Evolutionary conservation across 441 rosid genomes (phyloP).

Genomic region (Dalechampia spathulata): DNA sequence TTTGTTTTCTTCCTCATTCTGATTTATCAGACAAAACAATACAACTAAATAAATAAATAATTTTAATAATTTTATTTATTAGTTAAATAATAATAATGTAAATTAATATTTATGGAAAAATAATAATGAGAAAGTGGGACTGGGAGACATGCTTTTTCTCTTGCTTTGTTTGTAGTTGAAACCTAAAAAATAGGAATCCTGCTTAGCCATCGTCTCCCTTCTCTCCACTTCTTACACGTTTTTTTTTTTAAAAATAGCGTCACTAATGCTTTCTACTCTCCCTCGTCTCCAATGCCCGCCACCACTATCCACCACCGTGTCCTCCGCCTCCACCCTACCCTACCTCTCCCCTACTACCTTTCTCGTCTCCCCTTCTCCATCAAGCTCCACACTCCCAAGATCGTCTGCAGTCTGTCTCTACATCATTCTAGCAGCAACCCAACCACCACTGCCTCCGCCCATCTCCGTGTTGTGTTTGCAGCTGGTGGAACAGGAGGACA

Average conservation of each 20-base stretch:
- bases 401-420: conserved; percentile 35
- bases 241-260: too few relatives aligned
- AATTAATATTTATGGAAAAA: too few relatives aligned
- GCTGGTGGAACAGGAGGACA: conserved; percentile 88
- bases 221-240: neutral
- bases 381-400: conserved; percentile 10
- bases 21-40: too few relatives aligned
- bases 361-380: conserved; percentile 3
- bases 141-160: too few relatives aligned
- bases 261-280: conserved; percentile 1
- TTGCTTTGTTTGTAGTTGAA: too few relatives aligned
- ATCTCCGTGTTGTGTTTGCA: conserved; percentile 48
- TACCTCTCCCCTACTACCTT: neutral
- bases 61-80: too few relatives aligned
- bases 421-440: conserved; percentile 17
- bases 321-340: conserved; percentile 8
- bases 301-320: conserved; percentile 8
- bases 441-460: conserved; percentile 3
- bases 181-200: too few relatives aligned
- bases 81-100: too few relatives aligned
- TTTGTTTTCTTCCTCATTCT: too few relatives aligned
- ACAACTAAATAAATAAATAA: too few relatives aligned
- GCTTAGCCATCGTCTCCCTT: neutral
- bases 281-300: conserved; percentile 35
- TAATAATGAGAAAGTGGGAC: too few relatives aligned